These are phyloP conservation scores for Fraxinus nigra DNA, from an alignment of 305 asterid species.

Conservation along the genomic window DNA sequence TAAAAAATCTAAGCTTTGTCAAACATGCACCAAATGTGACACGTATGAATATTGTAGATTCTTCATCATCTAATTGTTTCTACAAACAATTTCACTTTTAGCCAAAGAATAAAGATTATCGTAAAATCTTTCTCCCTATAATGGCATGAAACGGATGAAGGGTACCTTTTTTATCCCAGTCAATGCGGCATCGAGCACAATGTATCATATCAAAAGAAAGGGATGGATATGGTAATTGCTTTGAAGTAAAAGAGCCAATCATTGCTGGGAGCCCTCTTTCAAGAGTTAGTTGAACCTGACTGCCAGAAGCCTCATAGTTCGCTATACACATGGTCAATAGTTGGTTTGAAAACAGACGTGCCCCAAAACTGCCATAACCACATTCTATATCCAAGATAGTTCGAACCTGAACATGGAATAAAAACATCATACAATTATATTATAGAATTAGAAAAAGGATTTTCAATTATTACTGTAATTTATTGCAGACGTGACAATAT, in stretches of 20 bases:
- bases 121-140: not conserved
- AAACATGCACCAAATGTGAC: not conserved
- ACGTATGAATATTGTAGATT: not conserved
- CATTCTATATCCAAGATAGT: constrained; percentile 92
- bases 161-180: constrained; percentile 95
- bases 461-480: not conserved
- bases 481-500: not conserved
- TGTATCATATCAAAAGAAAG: constrained; percentile 98
- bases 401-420: constrained; percentile 65
- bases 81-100: not conserved
- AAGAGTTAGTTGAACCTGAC: constrained; percentile 96
- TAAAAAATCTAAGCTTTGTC: not conserved
- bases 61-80: not conserved
- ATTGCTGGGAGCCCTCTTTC: constrained; percentile 99
- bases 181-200: constrained; percentile 83
- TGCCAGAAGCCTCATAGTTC: constrained; percentile 93
- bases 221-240: constrained; percentile 90
- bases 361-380: constrained; percentile 98
- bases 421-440: constrained; percentile 5
- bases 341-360: constrained; percentile 78
- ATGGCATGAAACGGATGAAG: constrained; percentile 12
- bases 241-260: constrained; percentile 85
- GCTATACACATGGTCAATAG: constrained; percentile 89
- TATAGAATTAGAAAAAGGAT: constrained; percentile 1
- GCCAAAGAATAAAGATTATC: not conserved